Base-by-base conservation (phyloP, 306 rosid genomes). In the Inga leiocalycina region DNA sequence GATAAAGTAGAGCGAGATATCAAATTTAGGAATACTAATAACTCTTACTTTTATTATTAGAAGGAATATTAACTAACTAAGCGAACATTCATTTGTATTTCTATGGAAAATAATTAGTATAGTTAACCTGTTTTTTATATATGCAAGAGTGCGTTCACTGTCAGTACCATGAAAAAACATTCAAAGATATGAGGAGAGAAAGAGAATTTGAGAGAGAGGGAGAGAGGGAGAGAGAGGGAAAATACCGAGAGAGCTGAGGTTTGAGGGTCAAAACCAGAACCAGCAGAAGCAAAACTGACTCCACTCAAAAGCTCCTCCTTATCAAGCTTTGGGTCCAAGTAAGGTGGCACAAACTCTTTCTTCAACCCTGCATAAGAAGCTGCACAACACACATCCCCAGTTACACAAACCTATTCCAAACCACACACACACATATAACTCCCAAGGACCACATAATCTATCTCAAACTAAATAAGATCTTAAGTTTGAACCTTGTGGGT, bases 231-330 rank as follows among this genome's bases (percentile, higher is more conserved):
- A 65, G 62, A 70, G 41, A 61, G 62, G 79, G 49, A 11, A 14
- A 74, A 73, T 89, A 93, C 97, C 39, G 73, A 7, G 3, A 93
- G 34, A 54, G 2, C 3, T 71, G 95, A 77, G 14, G 97, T 93
- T n/a, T 90, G 86, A 15, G 95, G 95, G 71, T 93, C 97, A 79
- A 75, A 88, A 3, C 97, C 97, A 74, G 94, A 88, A 75, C 89
- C 97, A 41, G 91, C 97, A 2, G 97, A 91, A 27, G 97, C 97
- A 80, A 93, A 93, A 77, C 93, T 93, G 34, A 90, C 95, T 78
- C 95, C 97, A 22, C 87, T 88, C 85, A 87, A 66, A 1, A 91
- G 83, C 76, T 91, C 95, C 43, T 85, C 86, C 59, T 79, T 20
- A 56, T 56, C 71, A 10, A 88, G 87, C 32, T 46, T 90, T 74